Conservation (phyloP, 169 alveolate species). For the Cryptosporidium andersoni region DNA sequence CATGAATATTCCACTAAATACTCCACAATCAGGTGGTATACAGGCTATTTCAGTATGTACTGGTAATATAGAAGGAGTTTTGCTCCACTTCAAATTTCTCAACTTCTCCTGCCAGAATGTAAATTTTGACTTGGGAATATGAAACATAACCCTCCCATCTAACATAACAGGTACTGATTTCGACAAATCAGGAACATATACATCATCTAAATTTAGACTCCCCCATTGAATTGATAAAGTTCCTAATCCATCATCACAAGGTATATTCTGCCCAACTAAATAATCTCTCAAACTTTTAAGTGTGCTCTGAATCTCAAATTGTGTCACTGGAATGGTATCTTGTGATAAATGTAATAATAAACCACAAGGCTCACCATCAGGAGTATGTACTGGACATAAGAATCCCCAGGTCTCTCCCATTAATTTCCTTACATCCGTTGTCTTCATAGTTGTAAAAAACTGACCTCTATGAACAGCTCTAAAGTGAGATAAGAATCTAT, state of each 20-base stretch:
- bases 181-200: conserved; percentile 80
- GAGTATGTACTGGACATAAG: conserved; percentile 99
- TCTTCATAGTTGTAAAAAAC: conserved; percentile 95
- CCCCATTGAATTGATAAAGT: conserved; percentile 78
- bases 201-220: conserved; percentile 79
- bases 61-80: conserved; percentile 76
- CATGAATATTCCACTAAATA: conserved; percentile 91
- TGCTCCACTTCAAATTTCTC: conserved; percentile 79
- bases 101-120: conserved; percentile 76
- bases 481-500: conserved; percentile 96
- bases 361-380: conserved; percentile 99
- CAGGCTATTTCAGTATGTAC: conserved; percentile 85
- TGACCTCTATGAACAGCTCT: conserved; percentile 99
- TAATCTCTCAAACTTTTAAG: conserved; percentile 42
- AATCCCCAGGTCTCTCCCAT: conserved; percentile 99
- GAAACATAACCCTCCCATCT: conserved; percentile 90
- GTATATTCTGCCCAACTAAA: conserved; percentile 23
- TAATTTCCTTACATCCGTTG: conserved; percentile 96
- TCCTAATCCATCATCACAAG: conserved; percentile 77
- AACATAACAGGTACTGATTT: conserved; percentile 86
- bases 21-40: conserved; percentile 81
- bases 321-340: conserved; percentile 79
- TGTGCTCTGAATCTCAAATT: conserved; percentile 47
- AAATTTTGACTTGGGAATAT: conserved; percentile 75
- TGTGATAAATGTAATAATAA: conserved; percentile 94